phyloP scores from a whole-genome alignment of 345 rosid genomes.

The Nasturtium officinale region DNA sequence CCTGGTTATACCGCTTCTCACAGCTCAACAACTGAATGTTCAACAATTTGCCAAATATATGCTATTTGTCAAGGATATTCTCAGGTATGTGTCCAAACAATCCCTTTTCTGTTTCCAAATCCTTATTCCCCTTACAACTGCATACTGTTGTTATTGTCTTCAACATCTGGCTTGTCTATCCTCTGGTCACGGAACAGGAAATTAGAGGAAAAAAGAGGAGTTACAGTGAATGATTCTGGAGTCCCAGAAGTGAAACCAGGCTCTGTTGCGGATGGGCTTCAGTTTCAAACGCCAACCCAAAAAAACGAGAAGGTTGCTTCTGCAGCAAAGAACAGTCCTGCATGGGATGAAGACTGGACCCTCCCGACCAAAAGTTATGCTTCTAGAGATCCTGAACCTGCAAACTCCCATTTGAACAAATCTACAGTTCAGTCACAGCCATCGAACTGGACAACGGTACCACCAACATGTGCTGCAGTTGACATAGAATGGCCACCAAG shows the following conservation, averaged over 20 bases:
- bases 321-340: slow-evolving; percentile 48
- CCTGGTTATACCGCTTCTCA: slow-evolving; percentile 78
- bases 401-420: slow-evolving; percentile 46
- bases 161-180: slow-evolving; percentile 1
- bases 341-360: slow-evolving; percentile 98
- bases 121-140: not conserved
- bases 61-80: slow-evolving; percentile 81
- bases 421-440: slow-evolving; percentile 46
- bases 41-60: slow-evolving; percentile 96
- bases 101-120: not conserved
- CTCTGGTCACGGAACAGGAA: slow-evolving; percentile 49
- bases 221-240: slow-evolving; percentile 62
- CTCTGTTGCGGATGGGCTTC: slow-evolving; percentile 49
- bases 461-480: slow-evolving; percentile 61
- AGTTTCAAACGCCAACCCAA: slow-evolving; percentile 54
- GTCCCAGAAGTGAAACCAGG: slow-evolving; percentile 54
- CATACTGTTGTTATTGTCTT: slow-evolving; percentile 4
- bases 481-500: slow-evolving; percentile 93
- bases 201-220: slow-evolving; percentile 85
- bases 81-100: slow-evolving; percentile 54
- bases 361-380: slow-evolving; percentile 45
- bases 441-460: slow-evolving; percentile 47
- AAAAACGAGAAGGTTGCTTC: slow-evolving; percentile 51
- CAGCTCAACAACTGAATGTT: slow-evolving; percentile 85
- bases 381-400: slow-evolving; percentile 32